A percentile compares a stretch with the other conserved stretches of the same genome.
Evolutionary conservation across 2,329 filamentous ascomycete genomes (phyloP).

Genomic region (Xenoacremonium recifei): DNA sequence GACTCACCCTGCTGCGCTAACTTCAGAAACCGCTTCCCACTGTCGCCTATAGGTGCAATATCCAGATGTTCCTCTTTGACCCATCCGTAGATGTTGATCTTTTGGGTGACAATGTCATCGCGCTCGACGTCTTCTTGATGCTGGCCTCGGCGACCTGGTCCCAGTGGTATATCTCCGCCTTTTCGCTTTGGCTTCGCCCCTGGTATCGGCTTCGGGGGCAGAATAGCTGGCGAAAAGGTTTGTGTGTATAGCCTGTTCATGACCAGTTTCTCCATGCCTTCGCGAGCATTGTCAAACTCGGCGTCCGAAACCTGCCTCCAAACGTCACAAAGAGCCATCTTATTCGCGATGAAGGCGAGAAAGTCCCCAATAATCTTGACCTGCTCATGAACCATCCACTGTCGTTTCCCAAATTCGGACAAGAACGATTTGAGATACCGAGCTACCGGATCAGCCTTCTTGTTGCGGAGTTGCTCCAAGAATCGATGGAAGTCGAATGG

Average conservation of each 20-base stretch:
- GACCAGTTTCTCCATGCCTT: conserved; percentile 99
- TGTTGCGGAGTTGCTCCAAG: conserved; percentile 90
- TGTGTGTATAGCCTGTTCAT: conserved; percentile 97
- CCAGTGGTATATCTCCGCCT: conserved; percentile 66
- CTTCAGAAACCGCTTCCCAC: conserved; percentile 81
- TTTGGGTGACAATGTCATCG: conserved; percentile 93
- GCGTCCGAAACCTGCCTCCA: conserved; percentile 95
- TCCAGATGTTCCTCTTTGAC: conserved; percentile 90
- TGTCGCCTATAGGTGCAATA: conserved; percentile 80
- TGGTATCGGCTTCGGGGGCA: conserved; percentile 71
- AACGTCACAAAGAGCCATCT: conserved; percentile 96
- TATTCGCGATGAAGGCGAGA: conserved; percentile 92
- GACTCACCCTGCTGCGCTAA: conserved; percentile 79
- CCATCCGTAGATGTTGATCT: conserved; percentile 97
- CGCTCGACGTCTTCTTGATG: conserved; percentile 98
- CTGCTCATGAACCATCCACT: conserved; percentile 99
- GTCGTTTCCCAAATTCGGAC: conserved; percentile 91
- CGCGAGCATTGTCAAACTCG: conserved; percentile 96
- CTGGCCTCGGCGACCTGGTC: conserved; percentile 85
- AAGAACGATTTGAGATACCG: conserved; percentile 94
- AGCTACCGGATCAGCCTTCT: conserved; percentile 96
- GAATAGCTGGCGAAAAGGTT: conserved; percentile 93
- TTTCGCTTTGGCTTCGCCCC: conserved; percentile 67
- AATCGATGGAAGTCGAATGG: conserved; percentile 98
- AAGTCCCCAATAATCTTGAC: conserved; percentile 99